These are phyloP conservation scores for Mucor indicus DNA, from an alignment of 371 early-diverging fungal species.

Conservation along the genomic window DNA sequence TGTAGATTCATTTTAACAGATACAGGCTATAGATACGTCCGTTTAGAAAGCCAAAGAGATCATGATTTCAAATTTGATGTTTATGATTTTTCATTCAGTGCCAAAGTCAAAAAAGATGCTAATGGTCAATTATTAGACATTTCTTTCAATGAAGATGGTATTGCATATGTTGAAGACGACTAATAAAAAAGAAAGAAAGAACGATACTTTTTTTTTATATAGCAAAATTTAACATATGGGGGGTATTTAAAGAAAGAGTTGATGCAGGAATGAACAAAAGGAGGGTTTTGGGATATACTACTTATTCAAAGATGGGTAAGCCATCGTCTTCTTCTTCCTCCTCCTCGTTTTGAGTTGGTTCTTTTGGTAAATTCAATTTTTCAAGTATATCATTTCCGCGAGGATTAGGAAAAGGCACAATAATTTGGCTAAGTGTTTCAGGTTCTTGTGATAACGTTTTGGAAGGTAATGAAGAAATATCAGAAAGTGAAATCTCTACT, in stretches of 20 bases:
- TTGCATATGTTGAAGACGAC: conserved; percentile 25
- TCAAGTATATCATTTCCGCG: no score
- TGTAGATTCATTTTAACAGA: conserved; percentile 38
- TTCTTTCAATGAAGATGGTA: conserved; percentile 22
- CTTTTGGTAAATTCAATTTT: background rate
- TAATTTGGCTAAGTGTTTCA: no score
- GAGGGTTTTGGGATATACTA: no score
- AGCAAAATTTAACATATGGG: no score
- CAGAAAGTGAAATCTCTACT: no score
- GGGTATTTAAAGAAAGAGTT: no score
- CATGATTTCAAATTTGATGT: conserved; percentile 34
- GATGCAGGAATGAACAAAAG: no score
- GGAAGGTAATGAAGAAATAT: background rate
- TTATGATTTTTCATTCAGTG: conserved; percentile 46
- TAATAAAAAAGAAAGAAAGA: no score
- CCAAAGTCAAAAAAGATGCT: conserved; percentile 31
- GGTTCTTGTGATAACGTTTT: no score
- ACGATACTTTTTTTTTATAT: no score
- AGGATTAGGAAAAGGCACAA: no score
- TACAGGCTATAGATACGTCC: conserved; percentile 49
- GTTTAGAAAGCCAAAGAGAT: conserved; percentile 35
- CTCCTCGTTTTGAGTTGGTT: background rate
- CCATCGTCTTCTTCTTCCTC: background rate
- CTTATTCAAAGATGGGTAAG: background rate
- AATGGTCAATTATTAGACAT: conserved; percentile 38